phyloP scores from a whole-genome alignment of 2,329 filamentous ascomycete genomes.

The Ophiostoma quercus region DNA sequence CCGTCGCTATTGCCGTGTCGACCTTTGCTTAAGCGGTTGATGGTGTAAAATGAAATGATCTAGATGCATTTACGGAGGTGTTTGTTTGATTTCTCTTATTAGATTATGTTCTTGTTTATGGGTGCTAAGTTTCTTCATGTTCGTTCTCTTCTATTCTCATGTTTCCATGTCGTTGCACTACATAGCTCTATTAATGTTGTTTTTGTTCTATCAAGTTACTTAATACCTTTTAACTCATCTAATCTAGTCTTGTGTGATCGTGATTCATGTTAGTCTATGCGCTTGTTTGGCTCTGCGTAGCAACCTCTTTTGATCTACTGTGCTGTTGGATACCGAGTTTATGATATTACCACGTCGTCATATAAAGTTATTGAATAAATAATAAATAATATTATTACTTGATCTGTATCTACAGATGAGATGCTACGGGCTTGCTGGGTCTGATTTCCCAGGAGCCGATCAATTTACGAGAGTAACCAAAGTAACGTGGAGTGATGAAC shows the following conservation, averaged over 20 bases:
- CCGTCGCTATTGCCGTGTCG: conserved; percentile 87
- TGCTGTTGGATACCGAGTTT: not conserved
- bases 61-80: conserved; percentile 15
- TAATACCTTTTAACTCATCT: not conserved
- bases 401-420: conserved; percentile 2
- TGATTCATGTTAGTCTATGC: not conserved
- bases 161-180: not conserved
- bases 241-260: not conserved
- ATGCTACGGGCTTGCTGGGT: conserved; percentile 3
- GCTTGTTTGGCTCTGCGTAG: not conserved
- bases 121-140: conserved; percentile 1
- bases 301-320: not conserved
- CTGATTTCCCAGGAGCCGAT: conserved; percentile 4
- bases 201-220: not conserved
- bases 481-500: not conserved
- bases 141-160: not conserved
- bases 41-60: not conserved
- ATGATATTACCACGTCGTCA: no score
- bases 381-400: conserved; percentile 10
- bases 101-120: not conserved
- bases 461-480: not conserved
- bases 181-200: not conserved
- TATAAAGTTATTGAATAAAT: not conserved
- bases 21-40: conserved; percentile 45
- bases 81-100: not conserved